Evolutionary conservation across 768 basidiomycete genomes (phyloP).

Genomic region (Lactarius tabidus): DNA sequence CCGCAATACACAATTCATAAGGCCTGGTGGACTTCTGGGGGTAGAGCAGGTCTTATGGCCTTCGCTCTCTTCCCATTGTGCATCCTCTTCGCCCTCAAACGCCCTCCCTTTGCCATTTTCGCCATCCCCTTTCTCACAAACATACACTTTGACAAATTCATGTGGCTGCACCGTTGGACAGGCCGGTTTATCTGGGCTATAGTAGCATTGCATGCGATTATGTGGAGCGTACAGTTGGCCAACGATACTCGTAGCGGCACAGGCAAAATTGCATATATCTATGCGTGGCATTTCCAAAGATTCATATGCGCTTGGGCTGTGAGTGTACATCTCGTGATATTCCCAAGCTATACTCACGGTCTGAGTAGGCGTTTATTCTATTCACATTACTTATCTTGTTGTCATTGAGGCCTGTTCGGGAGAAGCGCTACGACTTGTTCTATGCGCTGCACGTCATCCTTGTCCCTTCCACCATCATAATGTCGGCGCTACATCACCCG

Average conservation of each 20-base stretch:
- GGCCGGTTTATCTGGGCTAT: conserved; percentile 68
- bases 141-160: conserved; percentile 72
- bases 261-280: conserved; percentile 42
- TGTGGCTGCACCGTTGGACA: conserved; percentile 65
- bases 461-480: conserved; percentile 56
- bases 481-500: conserved; percentile 65
- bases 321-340: conserved; percentile 27
- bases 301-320: conserved; percentile 64
- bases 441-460: conserved; percentile 61
- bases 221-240: conserved; percentile 67
- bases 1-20: conserved; percentile 62
- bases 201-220: conserved; percentile 52
- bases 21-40: conserved; percentile 68
- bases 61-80: conserved; percentile 71
- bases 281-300: conserved; percentile 54
- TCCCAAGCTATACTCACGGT: not conserved
- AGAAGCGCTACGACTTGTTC: conserved; percentile 57
- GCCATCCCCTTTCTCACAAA: conserved; percentile 58
- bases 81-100: conserved; percentile 66
- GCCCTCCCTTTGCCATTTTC: conserved; percentile 67
- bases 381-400: conserved; percentile 51
- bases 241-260: conserved; percentile 45
- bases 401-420: conserved; percentile 50
- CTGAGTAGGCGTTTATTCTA: conserved; percentile 47
- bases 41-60: conserved; percentile 61